Conservation (phyloP, 2,329 filamentous ascomycete species). For the Fusarium camptoceras region DNA sequence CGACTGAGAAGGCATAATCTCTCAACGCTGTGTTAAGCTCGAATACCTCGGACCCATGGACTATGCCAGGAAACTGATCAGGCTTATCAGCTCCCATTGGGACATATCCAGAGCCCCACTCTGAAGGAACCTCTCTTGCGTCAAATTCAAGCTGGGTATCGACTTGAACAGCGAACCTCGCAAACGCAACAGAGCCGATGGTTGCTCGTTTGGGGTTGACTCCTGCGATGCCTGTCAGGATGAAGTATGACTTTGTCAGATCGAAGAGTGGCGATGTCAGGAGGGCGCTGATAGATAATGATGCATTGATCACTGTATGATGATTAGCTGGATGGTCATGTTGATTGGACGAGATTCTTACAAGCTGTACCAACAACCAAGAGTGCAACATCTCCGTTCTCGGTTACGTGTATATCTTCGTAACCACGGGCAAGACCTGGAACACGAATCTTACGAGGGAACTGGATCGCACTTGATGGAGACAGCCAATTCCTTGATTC, state of each 20-base stretch:
- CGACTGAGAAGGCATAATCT: conserved; percentile 23
- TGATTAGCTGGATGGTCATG: fast-evolving
- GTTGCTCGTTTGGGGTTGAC: conserved; percentile 38
- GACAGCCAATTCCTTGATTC: conserved; percentile 31
- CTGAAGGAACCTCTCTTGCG: conserved; percentile 29
- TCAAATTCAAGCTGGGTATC: conserved; percentile 37
- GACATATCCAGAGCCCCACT: conserved; percentile 34
- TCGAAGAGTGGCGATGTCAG: conserved; percentile 29
- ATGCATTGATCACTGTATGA: conserved; percentile 25
- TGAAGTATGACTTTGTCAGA: conserved; percentile 33
- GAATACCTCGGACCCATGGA: conserved; percentile 40
- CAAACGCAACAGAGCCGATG: conserved; percentile 37
- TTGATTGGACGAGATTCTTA: background rate
- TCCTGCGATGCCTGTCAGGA: conserved; percentile 37
- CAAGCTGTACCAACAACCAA: conserved; percentile 31
- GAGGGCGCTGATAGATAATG: conserved; percentile 27
- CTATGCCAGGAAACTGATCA: conserved; percentile 23
- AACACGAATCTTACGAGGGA: conserved; percentile 20
- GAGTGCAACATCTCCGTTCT: conserved; percentile 15
- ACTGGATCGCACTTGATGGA: conserved; percentile 9
- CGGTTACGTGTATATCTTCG: conserved; percentile 19
- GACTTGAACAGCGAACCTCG: conserved; percentile 38
- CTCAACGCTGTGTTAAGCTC: conserved; percentile 29
- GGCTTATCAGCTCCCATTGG: conserved; percentile 31
- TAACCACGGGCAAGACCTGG: conserved; percentile 31